phyloP scores from a whole-genome alignment of 2,329 filamentous ascomycete genomes.

The Blastomyces percursus region DNA sequence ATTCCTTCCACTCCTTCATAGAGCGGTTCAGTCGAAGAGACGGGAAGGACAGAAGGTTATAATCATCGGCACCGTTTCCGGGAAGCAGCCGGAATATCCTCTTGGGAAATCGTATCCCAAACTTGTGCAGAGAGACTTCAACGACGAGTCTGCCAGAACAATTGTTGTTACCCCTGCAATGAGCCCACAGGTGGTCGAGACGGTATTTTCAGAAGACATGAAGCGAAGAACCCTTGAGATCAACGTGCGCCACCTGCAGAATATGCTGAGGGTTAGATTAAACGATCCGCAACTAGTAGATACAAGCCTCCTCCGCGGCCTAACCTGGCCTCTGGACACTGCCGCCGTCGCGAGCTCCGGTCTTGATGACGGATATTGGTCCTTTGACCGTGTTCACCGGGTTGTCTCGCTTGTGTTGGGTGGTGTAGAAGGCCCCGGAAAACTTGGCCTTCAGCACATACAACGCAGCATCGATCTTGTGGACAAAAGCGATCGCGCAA shows the following conservation, averaged over 20 bases:
- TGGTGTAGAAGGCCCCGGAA: conserved; percentile 32
- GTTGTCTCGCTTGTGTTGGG: conserved; percentile 46
- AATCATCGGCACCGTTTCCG: conserved; percentile 66
- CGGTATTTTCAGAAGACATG: conserved; percentile 39
- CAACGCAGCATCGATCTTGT: conserved; percentile 27
- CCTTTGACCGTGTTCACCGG: conserved; percentile 51
- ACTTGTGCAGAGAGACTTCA: conserved; percentile 35
- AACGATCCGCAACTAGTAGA: conserved; percentile 20
- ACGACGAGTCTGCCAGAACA: conserved; percentile 41
- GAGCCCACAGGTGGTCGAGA: conserved; percentile 27
- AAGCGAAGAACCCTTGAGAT: conserved; percentile 42
- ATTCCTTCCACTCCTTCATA: conserved; percentile 59
- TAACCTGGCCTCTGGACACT: conserved; percentile 23
- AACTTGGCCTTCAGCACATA: conserved; percentile 31
- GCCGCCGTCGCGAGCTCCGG: conserved; percentile 26
- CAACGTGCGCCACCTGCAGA: conserved; percentile 54
- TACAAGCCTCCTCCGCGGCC: conserved; percentile 20
- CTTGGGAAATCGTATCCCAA: conserved; percentile 36
- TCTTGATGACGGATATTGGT: conserved; percentile 45
- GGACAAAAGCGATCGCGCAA: conserved; percentile 33
- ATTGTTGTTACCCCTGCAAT: conserved; percentile 45
- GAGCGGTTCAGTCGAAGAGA: conserved; percentile 61
- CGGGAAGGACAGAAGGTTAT: conserved; percentile 60
- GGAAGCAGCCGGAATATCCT: conserved; percentile 41
- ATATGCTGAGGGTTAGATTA: conserved; percentile 44